Percentiles rank a stretch among this genome's conserved stretches.
phyloP scores from a whole-genome alignment of 2,329 filamentous ascomycete genomes.

The Dactylonectria estremocensis region DNA sequence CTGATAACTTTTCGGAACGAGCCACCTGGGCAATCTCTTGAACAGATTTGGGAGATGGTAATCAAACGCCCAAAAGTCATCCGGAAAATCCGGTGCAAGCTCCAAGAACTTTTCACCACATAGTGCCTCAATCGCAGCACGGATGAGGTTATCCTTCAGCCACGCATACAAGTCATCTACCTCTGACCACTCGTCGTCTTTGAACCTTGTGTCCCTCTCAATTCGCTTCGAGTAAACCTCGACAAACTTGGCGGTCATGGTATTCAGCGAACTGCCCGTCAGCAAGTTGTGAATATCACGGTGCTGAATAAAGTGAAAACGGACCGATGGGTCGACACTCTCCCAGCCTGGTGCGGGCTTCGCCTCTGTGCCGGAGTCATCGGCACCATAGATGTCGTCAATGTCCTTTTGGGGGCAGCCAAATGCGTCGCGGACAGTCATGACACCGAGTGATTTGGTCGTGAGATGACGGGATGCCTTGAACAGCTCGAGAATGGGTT shows the following conservation, averaged over 20 bases:
- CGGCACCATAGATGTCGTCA: slow-evolving; percentile 22
- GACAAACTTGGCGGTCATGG: slow-evolving; percentile 27
- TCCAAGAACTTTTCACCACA: slow-evolving; percentile 38
- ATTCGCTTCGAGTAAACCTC: slow-evolving; percentile 26
- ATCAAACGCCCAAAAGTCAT: slow-evolving; percentile 43
- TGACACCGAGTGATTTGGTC: slow-evolving; percentile 32
- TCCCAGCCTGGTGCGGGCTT: slow-evolving; percentile 35
- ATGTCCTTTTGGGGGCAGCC: slow-evolving; percentile 28
- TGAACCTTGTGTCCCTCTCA: slow-evolving; percentile 21
- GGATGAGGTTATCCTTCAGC: slow-evolving; percentile 31
- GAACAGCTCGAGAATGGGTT: slow-evolving; percentile 32
- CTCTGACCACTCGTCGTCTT: slow-evolving; percentile 23
- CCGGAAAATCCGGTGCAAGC: slow-evolving; percentile 27
- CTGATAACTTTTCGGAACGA: slow-evolving; percentile 35
- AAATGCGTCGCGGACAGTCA: slow-evolving; percentile 39
- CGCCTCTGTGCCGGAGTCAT: slow-evolving; percentile 28
- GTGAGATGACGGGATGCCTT: slow-evolving; percentile 35
- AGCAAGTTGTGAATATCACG: slow-evolving; percentile 28
- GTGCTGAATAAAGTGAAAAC: slow-evolving; percentile 37
- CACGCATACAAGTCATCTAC: slow-evolving; percentile 35
- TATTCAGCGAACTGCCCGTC: slow-evolving; percentile 22
- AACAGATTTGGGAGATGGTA: slow-evolving; percentile 36
- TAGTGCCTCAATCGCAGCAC: slow-evolving; percentile 22
- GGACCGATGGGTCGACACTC: slow-evolving; percentile 19
- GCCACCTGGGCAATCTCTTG: slow-evolving; percentile 36